Evolutionary conservation across 768 basidiomycete genomes (phyloP).

Genomic region (Collybia mongolica): DNA sequence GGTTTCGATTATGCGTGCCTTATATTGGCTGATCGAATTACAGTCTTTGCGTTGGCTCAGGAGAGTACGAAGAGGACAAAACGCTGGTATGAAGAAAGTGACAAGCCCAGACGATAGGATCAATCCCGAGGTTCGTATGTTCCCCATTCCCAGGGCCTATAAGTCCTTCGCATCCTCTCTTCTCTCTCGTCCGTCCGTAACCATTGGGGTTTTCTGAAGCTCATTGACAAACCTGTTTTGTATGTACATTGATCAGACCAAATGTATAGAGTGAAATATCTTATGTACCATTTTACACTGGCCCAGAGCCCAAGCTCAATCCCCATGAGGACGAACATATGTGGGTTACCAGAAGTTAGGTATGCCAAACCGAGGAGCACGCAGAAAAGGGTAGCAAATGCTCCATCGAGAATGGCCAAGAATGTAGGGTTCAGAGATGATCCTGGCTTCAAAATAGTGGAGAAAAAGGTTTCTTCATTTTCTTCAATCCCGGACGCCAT

Average conservation of each 20-base stretch:
- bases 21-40: conserved; percentile 1
- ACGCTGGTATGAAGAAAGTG: conserved; percentile 80
- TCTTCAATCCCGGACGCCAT: neutral
- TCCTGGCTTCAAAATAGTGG: conserved; percentile 66
- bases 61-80: conserved; percentile 78
- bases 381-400: conserved; percentile 55
- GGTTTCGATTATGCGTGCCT: neutral
- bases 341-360: conserved; percentile 62
- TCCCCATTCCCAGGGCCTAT: neutral
- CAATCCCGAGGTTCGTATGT: conserved; percentile 14
- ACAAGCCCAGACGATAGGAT: conserved; percentile 48
- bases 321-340: conserved; percentile 62
- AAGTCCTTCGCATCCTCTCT: conserved; percentile 24
- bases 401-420: conserved; percentile 59
- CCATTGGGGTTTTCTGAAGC: conserved; percentile 37
- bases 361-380: conserved; percentile 59
- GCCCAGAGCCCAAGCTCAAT: conserved; percentile 74
- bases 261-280: neutral
- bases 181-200: conserved; percentile 8
- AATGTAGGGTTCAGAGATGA: conserved; percentile 75
- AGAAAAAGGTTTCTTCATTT: conserved; percentile 38
- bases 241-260: conserved; percentile 2
- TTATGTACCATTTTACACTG: conserved; percentile 74
- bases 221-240: conserved; percentile 65
- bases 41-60: conserved; percentile 86